Evolutionary conservation across 2,329 filamentous ascomycete species (phyloP).

Genomic region (Myotisia sp.): DNA sequence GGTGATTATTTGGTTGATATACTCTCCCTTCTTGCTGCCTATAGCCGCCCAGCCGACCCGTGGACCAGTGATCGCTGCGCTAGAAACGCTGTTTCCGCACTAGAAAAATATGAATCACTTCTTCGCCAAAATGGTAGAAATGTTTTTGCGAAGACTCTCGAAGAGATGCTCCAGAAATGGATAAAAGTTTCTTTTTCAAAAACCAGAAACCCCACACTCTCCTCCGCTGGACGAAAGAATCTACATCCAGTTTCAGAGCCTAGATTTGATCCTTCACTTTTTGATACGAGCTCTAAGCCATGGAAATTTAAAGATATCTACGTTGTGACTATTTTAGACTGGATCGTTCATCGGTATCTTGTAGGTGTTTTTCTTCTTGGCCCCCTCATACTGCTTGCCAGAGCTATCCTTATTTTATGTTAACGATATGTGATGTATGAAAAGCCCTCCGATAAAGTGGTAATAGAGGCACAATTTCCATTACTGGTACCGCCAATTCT

Average conservation of each 20-base stretch:
- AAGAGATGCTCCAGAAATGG: slow-evolving; percentile 18
- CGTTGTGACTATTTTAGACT: slow-evolving; percentile 22
- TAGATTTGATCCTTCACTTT: slow-evolving; percentile 23
- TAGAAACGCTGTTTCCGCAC: slow-evolving; percentile 12
- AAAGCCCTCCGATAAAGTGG: too few species aligned
- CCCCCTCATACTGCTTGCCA: neutral
- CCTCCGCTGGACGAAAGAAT: slow-evolving; percentile 31
- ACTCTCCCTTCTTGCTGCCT: slow-evolving; percentile 22
- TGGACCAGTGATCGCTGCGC: slow-evolving; percentile 22
- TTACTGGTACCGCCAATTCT: slow-evolving; percentile 32
- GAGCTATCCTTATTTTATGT: neutral
- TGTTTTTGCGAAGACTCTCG: slow-evolving; percentile 15
- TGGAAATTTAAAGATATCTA: slow-evolving; percentile 27
- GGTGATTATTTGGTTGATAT: slow-evolving; percentile 16
- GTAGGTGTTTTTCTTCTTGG: slow-evolving; percentile 16
- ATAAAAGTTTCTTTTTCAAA: slow-evolving; percentile 31
- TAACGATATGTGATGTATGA: too few species aligned
- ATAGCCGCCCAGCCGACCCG: slow-evolving; percentile 20
- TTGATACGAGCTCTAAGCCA: slow-evolving; percentile 26
- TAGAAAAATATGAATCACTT: slow-evolving; percentile 10
- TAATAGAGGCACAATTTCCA: slow-evolving; percentile 31
- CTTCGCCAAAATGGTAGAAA: slow-evolving; percentile 4
- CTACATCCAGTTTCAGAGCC: slow-evolving; percentile 25
- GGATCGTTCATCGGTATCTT: slow-evolving; percentile 25
- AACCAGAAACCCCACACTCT: slow-evolving; percentile 29